Conservation (phyloP, 495 filamentous ascomycete species). For the Penicillium nucicola region DNA sequence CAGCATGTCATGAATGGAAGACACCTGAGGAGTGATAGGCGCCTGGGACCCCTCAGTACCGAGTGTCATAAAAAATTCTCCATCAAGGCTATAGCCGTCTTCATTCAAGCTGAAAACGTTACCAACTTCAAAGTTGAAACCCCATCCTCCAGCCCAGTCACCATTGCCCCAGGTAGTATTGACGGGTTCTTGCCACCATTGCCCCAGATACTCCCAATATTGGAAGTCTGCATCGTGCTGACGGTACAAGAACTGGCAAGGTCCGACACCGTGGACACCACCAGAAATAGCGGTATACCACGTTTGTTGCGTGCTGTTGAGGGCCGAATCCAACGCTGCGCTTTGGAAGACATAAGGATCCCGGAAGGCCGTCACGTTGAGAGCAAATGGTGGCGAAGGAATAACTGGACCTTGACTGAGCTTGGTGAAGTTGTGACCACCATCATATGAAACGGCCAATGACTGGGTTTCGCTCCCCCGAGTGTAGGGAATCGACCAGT, state of each 20-base stretch:
- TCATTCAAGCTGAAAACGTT: slow-evolving; percentile 14
- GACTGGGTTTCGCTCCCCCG: slow-evolving; percentile 20
- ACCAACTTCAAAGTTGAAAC: slow-evolving; percentile 21
- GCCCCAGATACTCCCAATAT: slow-evolving; percentile 21
- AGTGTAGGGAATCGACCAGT: slow-evolving; percentile 25
- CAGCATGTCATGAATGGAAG: slow-evolving; percentile 19
- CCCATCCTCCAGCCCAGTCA: slow-evolving; percentile 17
- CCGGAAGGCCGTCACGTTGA: slow-evolving; percentile 19
- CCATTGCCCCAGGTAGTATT: slow-evolving; percentile 23
- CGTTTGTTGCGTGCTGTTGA: slow-evolving; percentile 3
- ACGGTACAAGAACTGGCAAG: slow-evolving; percentile 19
- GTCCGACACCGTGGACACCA: slow-evolving; percentile 14
- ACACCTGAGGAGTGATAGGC: slow-evolving; percentile 7
- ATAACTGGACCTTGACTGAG: slow-evolving; percentile 14
- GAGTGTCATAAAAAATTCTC: slow-evolving; percentile 13
- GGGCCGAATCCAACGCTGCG: slow-evolving; percentile 4
- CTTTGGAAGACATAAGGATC: slow-evolving; percentile 23
- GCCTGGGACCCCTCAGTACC: slow-evolving; percentile 14
- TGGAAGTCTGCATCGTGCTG: slow-evolving; percentile 11
- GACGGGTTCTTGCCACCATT: slow-evolving; percentile 17
- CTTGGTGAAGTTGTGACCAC: slow-evolving; percentile 20
- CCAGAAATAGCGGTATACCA: slow-evolving; percentile 22
- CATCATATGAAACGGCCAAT: slow-evolving; percentile 15
- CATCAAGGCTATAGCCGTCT: slow-evolving; percentile 13
- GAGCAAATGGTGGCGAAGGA: slow-evolving; percentile 9